phyloP scores from a whole-genome alignment of 73 alveolate species.

The Paramecium tetraurelia region DNA sequence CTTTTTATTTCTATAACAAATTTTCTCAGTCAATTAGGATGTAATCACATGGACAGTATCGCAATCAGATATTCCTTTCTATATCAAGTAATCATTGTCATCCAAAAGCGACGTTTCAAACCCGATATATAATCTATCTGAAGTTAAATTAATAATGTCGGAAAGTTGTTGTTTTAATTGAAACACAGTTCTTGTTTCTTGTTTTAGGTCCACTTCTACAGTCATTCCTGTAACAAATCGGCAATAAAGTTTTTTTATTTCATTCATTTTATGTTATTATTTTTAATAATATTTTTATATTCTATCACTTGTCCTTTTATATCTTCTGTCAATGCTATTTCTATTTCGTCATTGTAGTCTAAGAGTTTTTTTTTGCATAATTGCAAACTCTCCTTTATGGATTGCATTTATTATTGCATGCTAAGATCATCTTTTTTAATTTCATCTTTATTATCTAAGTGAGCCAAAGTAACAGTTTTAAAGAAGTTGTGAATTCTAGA shows the following conservation, averaged over 20 bases:
- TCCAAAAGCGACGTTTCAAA: not conserved
- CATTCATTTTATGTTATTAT: not conserved
- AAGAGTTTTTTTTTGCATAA: not conserved
- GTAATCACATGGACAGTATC: conserved; percentile 49
- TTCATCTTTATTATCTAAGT: not conserved
- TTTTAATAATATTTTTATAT: conserved; percentile 6
- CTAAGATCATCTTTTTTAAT: not conserved
- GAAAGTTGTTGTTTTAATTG: not conserved
- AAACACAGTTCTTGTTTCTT: not conserved
- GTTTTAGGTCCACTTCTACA: not conserved
- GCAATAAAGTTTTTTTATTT: conserved; percentile 25
- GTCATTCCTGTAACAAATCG: conserved; percentile 54
- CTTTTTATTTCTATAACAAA: not conserved
- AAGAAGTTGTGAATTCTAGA: not conserved
- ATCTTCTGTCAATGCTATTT: conserved; percentile 22
- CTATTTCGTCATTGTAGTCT: conserved; percentile 45
- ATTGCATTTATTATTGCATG: not conserved
- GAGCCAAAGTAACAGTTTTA: not conserved
- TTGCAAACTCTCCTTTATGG: not conserved
- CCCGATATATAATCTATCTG: not conserved
- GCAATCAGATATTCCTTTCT: not conserved
- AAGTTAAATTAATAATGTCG: not conserved
- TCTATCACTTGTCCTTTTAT: conserved; percentile 40
- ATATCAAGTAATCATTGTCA: not conserved
- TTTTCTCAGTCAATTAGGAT: not conserved